Percentiles rank a stretch among this genome's conserved stretches.
phyloP scores from a whole-genome alignment of 1,284 basidiomycete species.

The Chiua sp. region DNA sequence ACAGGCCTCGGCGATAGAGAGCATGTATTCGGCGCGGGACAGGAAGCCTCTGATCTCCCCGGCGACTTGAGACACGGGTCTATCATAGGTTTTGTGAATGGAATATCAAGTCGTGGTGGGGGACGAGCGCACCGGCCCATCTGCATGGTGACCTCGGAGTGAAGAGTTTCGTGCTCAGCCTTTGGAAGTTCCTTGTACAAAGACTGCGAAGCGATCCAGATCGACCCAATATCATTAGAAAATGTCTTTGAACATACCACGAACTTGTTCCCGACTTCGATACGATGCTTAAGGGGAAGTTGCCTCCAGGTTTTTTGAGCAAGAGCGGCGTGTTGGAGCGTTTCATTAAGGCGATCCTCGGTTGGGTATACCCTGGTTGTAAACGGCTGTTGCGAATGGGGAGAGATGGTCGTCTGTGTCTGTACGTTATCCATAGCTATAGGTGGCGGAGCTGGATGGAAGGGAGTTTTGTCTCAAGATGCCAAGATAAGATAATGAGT shows the following conservation, averaged over 20 bases:
- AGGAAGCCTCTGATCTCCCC: slow-evolving; percentile 86
- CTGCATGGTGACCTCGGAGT: slow-evolving; percentile 71
- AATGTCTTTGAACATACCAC: slow-evolving; percentile 53
- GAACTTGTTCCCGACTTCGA: slow-evolving; percentile 78
- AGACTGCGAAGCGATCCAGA: slow-evolving; percentile 48
- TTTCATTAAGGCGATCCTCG: slow-evolving; percentile 59
- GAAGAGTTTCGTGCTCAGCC: slow-evolving; percentile 21
- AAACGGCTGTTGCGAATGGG: slow-evolving; percentile 56
- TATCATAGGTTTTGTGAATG: slow-evolving; percentile 34
- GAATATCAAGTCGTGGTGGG: not conserved
- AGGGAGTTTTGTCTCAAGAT: slow-evolving; percentile 8
- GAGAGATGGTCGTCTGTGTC: slow-evolving; percentile 70
- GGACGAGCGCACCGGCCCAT: slow-evolving; percentile 70
- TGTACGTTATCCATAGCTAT: slow-evolving; percentile 26
- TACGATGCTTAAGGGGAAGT: slow-evolving; percentile 71
- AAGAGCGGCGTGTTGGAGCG: slow-evolving; percentile 60
- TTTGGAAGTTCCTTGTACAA: slow-evolving; percentile 70
- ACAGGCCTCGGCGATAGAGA: slow-evolving; percentile 80
- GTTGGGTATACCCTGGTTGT: slow-evolving; percentile 64
- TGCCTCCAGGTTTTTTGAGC: slow-evolving; percentile 81
- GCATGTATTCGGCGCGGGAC: slow-evolving; percentile 83
- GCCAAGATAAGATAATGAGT: slow-evolving; percentile 5
- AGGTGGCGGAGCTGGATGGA: not conserved
- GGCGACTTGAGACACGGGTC: slow-evolving; percentile 77
- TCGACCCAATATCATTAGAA: not conserved